These are phyloP conservation scores for Beauveria australis DNA, from an alignment of 2,329 filamentous ascomycete species.

Conservation along the genomic window DNA sequence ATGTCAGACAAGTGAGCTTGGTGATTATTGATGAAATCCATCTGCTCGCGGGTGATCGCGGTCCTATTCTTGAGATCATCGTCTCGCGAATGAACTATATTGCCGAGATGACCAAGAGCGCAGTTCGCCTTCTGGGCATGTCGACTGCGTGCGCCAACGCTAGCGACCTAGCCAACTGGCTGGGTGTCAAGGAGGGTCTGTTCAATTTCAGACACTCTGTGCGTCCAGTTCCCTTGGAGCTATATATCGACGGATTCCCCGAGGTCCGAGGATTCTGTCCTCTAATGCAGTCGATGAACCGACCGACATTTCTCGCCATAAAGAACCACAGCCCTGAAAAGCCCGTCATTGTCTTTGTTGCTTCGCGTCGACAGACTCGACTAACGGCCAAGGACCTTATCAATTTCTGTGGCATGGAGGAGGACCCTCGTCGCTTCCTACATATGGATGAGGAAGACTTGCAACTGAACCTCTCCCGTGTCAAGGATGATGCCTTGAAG, in stretches of 20 bases:
- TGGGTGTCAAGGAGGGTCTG: constrained; percentile 88
- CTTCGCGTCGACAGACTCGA: constrained; percentile 87
- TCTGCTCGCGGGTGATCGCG: constrained; percentile 88
- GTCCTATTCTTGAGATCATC: constrained; percentile 97
- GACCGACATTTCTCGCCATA: constrained; percentile 91
- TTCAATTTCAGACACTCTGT: constrained; percentile 99
- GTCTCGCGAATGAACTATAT: constrained; percentile 97
- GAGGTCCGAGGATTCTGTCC: constrained; percentile 93
- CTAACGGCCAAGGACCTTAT: constrained; percentile 94
- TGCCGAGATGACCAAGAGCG: constrained; percentile 81
- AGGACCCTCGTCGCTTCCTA: constrained; percentile 88
- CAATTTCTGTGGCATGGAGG: constrained; percentile 97
- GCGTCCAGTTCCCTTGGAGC: constrained; percentile 87
- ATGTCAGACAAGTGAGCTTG: constrained; percentile 87
- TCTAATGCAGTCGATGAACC: constrained; percentile 98
- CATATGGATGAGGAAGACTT: constrained; percentile 93
- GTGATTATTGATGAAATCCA: constrained; percentile 99
- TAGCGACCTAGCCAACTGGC: constrained; percentile 87
- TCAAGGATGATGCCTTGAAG: constrained; percentile 86
- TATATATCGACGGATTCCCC: constrained; percentile 96
- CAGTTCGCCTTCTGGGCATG: constrained; percentile 93
- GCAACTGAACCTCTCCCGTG: constrained; percentile 74
- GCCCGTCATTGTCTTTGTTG: constrained; percentile 96
- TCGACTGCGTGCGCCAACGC: constrained; percentile 97
- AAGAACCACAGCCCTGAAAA: constrained; percentile 95